A percentile compares a stretch with the other conserved stretches of the same genome.
Evolutionary conservation across 345 rosid genomes (phyloP).

Genomic region (Citrus unshiu): DNA sequence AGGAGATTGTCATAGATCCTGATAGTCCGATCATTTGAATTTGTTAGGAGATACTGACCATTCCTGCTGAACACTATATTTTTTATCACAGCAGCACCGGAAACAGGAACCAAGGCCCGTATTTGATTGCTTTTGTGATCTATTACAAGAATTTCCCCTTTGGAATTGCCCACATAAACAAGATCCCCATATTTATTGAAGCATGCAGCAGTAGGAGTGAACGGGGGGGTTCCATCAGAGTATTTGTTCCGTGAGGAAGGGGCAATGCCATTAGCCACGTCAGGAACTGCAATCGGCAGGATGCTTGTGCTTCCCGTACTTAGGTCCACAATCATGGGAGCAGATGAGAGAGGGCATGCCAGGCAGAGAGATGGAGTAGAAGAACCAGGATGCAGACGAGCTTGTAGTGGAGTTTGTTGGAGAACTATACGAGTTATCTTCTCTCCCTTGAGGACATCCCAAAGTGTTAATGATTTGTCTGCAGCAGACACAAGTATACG

Average conservation of each 20-base stretch:
- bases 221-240: slow-evolving; percentile 57
- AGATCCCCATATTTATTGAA: slow-evolving; percentile 93
- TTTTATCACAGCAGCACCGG: slow-evolving; percentile 73
- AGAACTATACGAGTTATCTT: slow-evolving; percentile 61
- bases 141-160: slow-evolving; percentile 87
- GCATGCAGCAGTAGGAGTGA: slow-evolving; percentile 90
- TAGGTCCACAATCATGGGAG: slow-evolving; percentile 88
- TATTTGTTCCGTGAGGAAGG: slow-evolving; percentile 66
- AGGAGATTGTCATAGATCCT: slow-evolving; percentile 93
- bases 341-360: slow-evolving; percentile 92
- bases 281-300: slow-evolving; percentile 70
- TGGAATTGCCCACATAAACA: slow-evolving; percentile 89
- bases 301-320: slow-evolving; percentile 53
- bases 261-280: slow-evolving; percentile 47
- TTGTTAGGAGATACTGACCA: slow-evolving; percentile 91
- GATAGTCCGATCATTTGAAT: slow-evolving; percentile 86
- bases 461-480: slow-evolving; percentile 86
- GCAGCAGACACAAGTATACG: slow-evolving; percentile 92
- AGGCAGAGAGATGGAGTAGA: slow-evolving; percentile 74
- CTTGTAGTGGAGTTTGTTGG: slow-evolving; percentile 77
- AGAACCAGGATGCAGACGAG: slow-evolving; percentile 85
- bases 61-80: slow-evolving; percentile 87
- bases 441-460: slow-evolving; percentile 79
- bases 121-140: slow-evolving; percentile 64
- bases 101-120: slow-evolving; percentile 62